These are phyloP conservation scores for Blepharisma japonicum DNA, from an alignment of 73 alveolate genomes.

Conservation along the genomic window DNA sequence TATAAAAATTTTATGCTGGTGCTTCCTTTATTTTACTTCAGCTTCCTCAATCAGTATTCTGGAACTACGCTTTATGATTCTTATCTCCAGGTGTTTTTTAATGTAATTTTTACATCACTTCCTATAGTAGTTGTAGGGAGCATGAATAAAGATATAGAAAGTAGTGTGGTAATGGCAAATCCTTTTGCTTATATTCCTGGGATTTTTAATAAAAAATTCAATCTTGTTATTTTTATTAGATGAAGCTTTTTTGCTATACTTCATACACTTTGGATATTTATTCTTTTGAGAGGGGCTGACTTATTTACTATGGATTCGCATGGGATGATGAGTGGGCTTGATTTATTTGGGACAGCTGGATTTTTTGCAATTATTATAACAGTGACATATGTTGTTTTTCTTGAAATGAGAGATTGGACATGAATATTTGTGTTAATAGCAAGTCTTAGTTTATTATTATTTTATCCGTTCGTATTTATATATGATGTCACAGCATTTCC, in stretches of 20 bases:
- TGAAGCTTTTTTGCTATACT: not conserved
- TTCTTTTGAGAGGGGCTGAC: not conserved
- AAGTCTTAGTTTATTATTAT: not conserved
- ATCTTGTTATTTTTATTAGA: not conserved
- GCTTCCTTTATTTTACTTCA: conserved; percentile 66
- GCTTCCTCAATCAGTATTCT: conserved; percentile 82
- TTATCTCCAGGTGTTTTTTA: conserved; percentile 79
- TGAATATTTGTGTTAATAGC: not conserved
- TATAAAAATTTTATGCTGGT: conserved; percentile 74
- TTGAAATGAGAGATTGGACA: conserved; percentile 18
- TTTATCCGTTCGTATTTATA: not conserved
- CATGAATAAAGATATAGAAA: not conserved
- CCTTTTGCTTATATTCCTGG: conserved; percentile 1
- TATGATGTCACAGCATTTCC: not conserved
- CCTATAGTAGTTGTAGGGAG: conserved; percentile 84
- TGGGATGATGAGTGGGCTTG: not conserved
- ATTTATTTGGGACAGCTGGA: conserved; percentile 9
- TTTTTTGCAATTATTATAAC: not conserved
- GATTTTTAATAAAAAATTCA: not conserved
- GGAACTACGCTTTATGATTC: conserved; percentile 87
- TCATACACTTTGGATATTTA: not conserved
- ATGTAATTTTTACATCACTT: conserved; percentile 81
- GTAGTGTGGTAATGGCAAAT: not conserved
- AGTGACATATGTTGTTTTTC: not conserved
- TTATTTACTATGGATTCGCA: not conserved